phyloP scores from a whole-genome alignment of 805 yeast species.

The Wickerhamomyces rabaulensis region DNA sequence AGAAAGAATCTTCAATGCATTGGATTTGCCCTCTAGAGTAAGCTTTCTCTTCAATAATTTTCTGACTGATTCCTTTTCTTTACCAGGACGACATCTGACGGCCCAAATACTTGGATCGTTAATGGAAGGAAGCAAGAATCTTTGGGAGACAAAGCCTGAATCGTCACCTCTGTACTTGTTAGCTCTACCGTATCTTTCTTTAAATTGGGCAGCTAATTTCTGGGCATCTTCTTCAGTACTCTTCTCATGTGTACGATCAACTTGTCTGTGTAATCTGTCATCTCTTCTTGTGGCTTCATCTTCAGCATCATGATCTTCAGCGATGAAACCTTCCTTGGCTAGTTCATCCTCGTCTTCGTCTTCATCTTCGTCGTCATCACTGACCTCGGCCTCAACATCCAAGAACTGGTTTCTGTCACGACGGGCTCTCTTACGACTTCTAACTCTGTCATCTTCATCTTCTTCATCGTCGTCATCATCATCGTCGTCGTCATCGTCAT shows the following conservation, averaged over 20 bases:
- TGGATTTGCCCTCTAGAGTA: constrained; percentile 66
- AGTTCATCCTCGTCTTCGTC: constrained; percentile 92
- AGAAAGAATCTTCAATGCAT: constrained; percentile 78
- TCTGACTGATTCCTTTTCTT: constrained; percentile 86
- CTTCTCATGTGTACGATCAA: constrained; percentile 82
- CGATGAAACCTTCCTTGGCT: constrained; percentile 75
- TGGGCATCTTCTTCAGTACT: constrained; percentile 94
- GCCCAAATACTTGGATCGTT: constrained; percentile 97
- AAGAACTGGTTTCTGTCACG: constrained; percentile 66
- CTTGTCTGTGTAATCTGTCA: constrained; percentile 85
- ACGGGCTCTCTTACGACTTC: constrained; percentile 40
- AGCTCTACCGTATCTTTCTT: constrained; percentile 87
- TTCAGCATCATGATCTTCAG: constrained; percentile 65
- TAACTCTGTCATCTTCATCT: constrained; percentile 44
- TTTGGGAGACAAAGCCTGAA: constrained; percentile 85
- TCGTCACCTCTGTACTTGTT: constrained; percentile 78
- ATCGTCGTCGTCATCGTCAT: constrained; percentile 27
- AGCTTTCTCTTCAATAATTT: constrained; percentile 79
- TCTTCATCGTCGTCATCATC: constrained; percentile 42
- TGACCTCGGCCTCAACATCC: constrained; percentile 99
- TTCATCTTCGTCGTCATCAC: constrained; percentile 95
- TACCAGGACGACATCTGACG: constrained; percentile 86
- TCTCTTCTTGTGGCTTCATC: constrained; percentile 46
- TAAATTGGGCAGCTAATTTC: constrained; percentile 83
- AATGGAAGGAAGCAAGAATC: constrained; percentile 89